Evolutionary conservation across 768 basidiomycete genomes (phyloP).

Genomic region (Tricholoma matsutake): DNA sequence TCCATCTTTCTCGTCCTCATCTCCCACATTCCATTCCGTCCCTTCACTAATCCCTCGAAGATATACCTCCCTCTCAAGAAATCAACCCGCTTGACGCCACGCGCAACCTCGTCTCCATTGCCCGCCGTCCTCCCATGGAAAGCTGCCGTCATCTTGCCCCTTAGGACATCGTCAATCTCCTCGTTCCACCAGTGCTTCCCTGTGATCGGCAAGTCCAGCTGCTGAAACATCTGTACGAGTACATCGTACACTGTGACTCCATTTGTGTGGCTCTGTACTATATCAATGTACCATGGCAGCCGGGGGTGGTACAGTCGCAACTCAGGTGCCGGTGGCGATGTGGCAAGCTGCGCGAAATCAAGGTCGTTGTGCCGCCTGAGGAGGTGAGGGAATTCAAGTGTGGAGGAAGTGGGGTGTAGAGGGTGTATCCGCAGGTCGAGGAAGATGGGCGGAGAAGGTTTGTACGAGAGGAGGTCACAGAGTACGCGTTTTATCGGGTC

Average conservation of each 20-base stretch:
- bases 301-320: slow-evolving; percentile 57
- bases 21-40: slow-evolving; percentile 62
- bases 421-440: slow-evolving; percentile 50
- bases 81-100: slow-evolving; percentile 57
- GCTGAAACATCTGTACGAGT: slow-evolving; percentile 40
- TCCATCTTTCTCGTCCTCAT: slow-evolving; percentile 44
- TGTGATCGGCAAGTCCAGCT: slow-evolving; percentile 44
- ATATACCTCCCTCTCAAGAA: slow-evolving; percentile 52
- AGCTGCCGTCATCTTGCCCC: slow-evolving; percentile 40
- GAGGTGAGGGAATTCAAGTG: slow-evolving; percentile 44
- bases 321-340: slow-evolving; percentile 43
- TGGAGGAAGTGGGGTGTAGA: slow-evolving; percentile 11
- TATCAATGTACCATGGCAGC: slow-evolving; percentile 69
- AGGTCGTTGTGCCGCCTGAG: slow-evolving; percentile 38
- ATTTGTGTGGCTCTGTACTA: slow-evolving; percentile 39
- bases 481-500: slow-evolving; percentile 30
- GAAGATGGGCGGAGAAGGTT: slow-evolving; percentile 31
- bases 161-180: slow-evolving; percentile 44
- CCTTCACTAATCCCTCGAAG: slow-evolving; percentile 52
- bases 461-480: slow-evolving; percentile 29
- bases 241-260: slow-evolving; percentile 63
- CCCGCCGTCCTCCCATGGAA: slow-evolving; percentile 44
- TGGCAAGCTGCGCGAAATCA: slow-evolving; percentile 55
- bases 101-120: slow-evolving; percentile 25
- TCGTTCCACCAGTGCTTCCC: slow-evolving; percentile 58